Conservation (phyloP, 2,329 filamentous ascomycete species). For the Dothiorella sarmentorum region DNA sequence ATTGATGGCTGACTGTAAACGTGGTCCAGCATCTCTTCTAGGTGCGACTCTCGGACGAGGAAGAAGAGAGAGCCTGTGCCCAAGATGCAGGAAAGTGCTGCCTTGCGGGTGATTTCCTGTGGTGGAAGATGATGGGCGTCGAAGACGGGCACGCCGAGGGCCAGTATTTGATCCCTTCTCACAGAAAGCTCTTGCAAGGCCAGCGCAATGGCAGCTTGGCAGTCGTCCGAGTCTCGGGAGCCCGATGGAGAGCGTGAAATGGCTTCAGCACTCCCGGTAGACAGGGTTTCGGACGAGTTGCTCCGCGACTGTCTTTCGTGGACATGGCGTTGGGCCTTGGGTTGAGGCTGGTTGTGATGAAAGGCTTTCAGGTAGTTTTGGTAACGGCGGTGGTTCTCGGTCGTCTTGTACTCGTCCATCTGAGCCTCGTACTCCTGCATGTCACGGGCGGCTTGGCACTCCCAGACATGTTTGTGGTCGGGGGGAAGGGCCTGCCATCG, state of each 20-base stretch:
- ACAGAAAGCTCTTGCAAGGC: conserved; percentile 35
- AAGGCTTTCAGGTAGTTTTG: conserved; percentile 36
- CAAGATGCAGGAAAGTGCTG: conserved; percentile 34
- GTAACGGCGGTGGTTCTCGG: conserved; percentile 35
- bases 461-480: conserved; percentile 37
- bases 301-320: background rate
- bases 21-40: conserved; percentile 33
- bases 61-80: conserved; percentile 37
- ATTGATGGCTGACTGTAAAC: conserved; percentile 31
- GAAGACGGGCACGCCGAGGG: conserved; percentile 26
- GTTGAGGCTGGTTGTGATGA: conserved; percentile 27
- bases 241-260: conserved; percentile 26
- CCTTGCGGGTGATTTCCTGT: conserved; percentile 28
- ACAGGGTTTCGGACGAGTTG: conserved; percentile 2
- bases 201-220: conserved; percentile 34
- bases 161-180: conserved; percentile 31
- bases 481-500: conserved; percentile 36
- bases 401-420: conserved; percentile 41
- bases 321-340: background rate
- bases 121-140: conserved; percentile 29
- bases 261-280: background rate
- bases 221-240: conserved; percentile 28
- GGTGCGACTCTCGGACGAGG: conserved; percentile 33
- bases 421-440: conserved; percentile 38
- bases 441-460: conserved; percentile 35